A percentile compares a stretch with the other conserved stretches of the same genome.
Evolutionary conservation across 2,329 filamentous ascomycete genomes (phyloP).

Genomic region (Talaromyces marneffei): DNA sequence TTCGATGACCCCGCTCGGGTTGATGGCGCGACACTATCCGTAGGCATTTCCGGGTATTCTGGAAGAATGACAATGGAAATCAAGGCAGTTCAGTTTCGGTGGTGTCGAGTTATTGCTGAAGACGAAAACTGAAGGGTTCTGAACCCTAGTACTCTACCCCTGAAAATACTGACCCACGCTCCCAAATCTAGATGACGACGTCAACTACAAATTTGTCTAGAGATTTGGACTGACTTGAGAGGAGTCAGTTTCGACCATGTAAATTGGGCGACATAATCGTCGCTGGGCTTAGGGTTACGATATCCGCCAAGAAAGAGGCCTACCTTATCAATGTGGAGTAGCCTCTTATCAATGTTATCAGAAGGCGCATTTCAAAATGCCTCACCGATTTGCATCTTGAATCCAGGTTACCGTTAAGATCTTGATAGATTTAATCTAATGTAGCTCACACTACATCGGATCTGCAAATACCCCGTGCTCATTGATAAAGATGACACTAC

Average conservation of each 20-base stretch:
- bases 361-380: too few relatives aligned
- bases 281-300: neutral
- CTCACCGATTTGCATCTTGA: too few relatives aligned
- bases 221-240: too few relatives aligned
- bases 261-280: neutral
- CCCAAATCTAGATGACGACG: too few relatives aligned
- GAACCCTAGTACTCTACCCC: too few relatives aligned
- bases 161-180: too few relatives aligned
- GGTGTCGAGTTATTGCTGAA: neutral
- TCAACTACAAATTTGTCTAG: too few relatives aligned
- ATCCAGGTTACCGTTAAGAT: neutral
- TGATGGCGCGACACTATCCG: neutral
- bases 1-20: neutral
- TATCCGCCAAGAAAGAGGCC: neutral
- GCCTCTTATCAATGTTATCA: neutral
- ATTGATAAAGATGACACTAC: neutral
- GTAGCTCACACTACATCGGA: too few relatives aligned
- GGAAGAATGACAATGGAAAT: neutral
- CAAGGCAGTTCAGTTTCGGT: neutral
- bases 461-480: neutral
- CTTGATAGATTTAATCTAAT: too few relatives aligned
- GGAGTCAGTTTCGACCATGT: too few relatives aligned
- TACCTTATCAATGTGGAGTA: neutral
- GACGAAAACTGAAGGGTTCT: too few relatives aligned
- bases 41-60: neutral